Base-by-base conservation (phyloP, 495 filamentous ascomycete genomes). In the Apiosordaria backusii region DNA sequence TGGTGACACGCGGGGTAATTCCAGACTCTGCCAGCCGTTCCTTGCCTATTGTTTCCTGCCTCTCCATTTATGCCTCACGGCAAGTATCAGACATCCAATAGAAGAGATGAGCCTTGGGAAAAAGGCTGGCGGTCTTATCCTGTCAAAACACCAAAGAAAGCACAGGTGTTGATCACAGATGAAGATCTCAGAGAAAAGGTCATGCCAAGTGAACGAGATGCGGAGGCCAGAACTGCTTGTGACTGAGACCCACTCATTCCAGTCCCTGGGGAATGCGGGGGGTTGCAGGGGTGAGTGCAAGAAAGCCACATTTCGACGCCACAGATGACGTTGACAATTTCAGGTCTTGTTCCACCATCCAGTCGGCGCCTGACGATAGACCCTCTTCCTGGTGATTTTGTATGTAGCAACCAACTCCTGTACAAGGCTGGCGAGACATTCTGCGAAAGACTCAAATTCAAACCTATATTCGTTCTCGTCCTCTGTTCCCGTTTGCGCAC, bases 241-340 rank as follows among this genome's bases (percentile, higher is more conserved):
- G 35, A 18, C 35, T 15, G 0, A 45, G 35, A 45, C 35, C 35
- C 35, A 45, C 35, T 45, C 9, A 45, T 45, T 45, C 35, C 6
- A 7, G 35, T 45, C 35, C 35, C 13, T 15, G 10, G 35, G 10
- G 35, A 45, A 45, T 45, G 35, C 9, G 35, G 35, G 35, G 35
- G 35, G 35, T 13, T 45, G 35, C 35, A 45, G 13, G 35, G 35
- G 35, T 45, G 3, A 2, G 35, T 45, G 3, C 35, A 45, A 64
- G 45, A 66, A 70, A 77, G 75, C 75, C 75, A 77, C 75, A 73
- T 73, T 57, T 65, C 60, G 55, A 62, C 74, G 77, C 77, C 77
- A 79, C 77, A 75, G 60, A 79, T 79, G 77, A 79, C 77, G 76
- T 78, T 72, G 66, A 63, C 53, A 45, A n/a, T n/a, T 45, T 15